Evolutionary conservation across 2,329 filamentous ascomycete species (phyloP), one percentile per base, ranked within the genome.

Genomic region (Talaromyces atroroseus): DNA sequence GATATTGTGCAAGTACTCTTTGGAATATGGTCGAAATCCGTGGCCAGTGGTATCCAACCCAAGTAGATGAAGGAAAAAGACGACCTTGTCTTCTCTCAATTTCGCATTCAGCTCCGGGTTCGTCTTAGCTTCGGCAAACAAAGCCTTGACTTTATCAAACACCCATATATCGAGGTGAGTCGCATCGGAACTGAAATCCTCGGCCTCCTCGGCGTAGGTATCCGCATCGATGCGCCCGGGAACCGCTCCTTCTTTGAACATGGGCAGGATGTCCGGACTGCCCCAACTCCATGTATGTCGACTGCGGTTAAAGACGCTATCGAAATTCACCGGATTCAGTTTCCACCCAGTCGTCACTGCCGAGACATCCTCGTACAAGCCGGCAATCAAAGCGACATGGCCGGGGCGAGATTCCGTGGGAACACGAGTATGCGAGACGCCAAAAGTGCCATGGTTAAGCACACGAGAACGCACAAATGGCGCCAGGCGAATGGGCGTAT

Each of bases 211-310:
- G 10, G 82, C 83, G 68, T 99, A 99, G 58, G 81, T 89, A 62
- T 87, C 87, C n/a, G 90, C 87, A 71, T 96, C 89, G 1, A 99
- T 89, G 60, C 88, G 82, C 7, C 92, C 92, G 0, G 89, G 88
- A 10, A 89, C 85, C 23, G 94, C 92, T n/a, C 94, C 94, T 57
- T 91, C 82, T 68, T 95, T 86, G 69, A 99, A 99, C 94, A 99
- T 99, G 54, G 89, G 89, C 62, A 99, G 75, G 66, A 99, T 99
- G 73, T 99, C 94, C 1, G 94, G 94, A 68, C 92, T 96, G 2
- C 94, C 94, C 94, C 94, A 99, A 72, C 92, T 96, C 94, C 94
- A 99, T 7, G 95, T 99, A 74, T 99, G 95, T 47, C 87, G 81
- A 69, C 92, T 97, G 60, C 90, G 85, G 71, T 99, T 99, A 82